Percentiles rank a stretch among this genome's conserved stretches.
These are phyloP conservation scores for Phialophora tarda DNA, from an alignment of 2,329 filamentous ascomycete species.

Conservation along the genomic window DNA sequence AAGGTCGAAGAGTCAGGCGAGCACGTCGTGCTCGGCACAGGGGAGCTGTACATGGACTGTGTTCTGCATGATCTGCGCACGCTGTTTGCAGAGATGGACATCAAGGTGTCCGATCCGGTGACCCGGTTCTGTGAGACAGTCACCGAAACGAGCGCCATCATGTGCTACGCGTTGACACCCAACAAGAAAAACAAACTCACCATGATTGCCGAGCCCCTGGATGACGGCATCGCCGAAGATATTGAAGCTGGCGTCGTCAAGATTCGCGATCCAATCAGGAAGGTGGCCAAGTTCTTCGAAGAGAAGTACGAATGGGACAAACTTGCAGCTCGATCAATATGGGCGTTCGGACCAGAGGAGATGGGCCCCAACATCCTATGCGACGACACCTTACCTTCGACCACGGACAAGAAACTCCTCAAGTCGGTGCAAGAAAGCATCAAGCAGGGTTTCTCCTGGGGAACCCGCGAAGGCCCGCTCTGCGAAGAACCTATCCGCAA, in stretches of 20 bases:
- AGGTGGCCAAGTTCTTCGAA: constrained; percentile 96
- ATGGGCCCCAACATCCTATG: constrained; percentile 93
- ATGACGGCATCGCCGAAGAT: constrained; percentile 91
- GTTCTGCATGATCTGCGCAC: constrained; percentile 91
- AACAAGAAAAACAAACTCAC: constrained; percentile 99
- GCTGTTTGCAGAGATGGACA: constrained; percentile 98
- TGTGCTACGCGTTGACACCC: constrained; percentile 95
- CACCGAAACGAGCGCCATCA: constrained; percentile 94
- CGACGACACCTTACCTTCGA: constrained; percentile 91
- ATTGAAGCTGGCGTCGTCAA: constrained; percentile 89
- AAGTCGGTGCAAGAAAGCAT: constrained; percentile 89
- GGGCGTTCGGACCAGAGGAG: constrained; percentile 97
- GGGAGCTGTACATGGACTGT: constrained; percentile 99
- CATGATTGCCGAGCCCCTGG: constrained; percentile 95
- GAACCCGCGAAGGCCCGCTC: constrained; percentile 88
- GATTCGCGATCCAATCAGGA: constrained; percentile 89
- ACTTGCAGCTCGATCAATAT: constrained; percentile 90
- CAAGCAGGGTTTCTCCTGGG: constrained; percentile 96
- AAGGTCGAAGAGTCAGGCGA: constrained; percentile 98
- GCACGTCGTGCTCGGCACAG: constrained; percentile 91
- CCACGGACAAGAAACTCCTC: constrained; percentile 91
- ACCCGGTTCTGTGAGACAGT: constrained; percentile 98
- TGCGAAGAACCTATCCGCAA: constrained; percentile 99
- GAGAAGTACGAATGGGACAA: constrained; percentile 97
- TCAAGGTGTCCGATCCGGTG: constrained; percentile 97